Conservation (phyloP, 768 basidiomycete genomes). For the Pluteus cervinus region DNA sequence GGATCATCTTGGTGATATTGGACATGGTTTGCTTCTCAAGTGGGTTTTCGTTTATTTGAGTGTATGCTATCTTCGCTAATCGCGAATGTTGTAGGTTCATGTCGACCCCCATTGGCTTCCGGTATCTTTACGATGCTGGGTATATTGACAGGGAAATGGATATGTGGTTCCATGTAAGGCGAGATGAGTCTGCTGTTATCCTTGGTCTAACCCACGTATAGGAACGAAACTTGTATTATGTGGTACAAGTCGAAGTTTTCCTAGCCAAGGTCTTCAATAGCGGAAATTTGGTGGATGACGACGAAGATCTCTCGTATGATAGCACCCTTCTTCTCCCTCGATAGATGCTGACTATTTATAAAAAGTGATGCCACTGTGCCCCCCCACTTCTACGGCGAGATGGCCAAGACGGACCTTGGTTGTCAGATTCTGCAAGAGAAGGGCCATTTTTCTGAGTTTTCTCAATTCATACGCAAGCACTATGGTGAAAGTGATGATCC, state of each 20-base stretch:
- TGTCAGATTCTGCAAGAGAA: constrained; percentile 88
- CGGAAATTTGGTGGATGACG: constrained; percentile 51
- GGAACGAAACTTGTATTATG: constrained; percentile 93
- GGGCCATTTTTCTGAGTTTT: constrained; percentile 87
- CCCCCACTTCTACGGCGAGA: constrained; percentile 95
- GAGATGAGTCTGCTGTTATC: background rate
- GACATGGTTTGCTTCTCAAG: constrained; percentile 84
- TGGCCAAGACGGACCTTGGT: constrained; percentile 94
- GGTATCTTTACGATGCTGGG: constrained; percentile 83
- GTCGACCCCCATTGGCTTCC: constrained; percentile 89
- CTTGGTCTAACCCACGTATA: constrained; percentile 22
- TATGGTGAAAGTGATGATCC: constrained; percentile 78
- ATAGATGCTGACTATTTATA: constrained; percentile 28
- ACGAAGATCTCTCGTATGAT: constrained; percentile 54
- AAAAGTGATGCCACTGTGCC: constrained; percentile 85
- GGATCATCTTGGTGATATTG: constrained; percentile 92
- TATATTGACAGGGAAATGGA: constrained; percentile 97
- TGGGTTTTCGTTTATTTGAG: too few species aligned
- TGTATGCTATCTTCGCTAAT: too few species aligned
- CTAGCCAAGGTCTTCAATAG: constrained; percentile 72
- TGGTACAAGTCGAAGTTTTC: constrained; percentile 90
- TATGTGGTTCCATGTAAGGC: constrained; percentile 82
- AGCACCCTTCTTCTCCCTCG: background rate
- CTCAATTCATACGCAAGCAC: constrained; percentile 84
- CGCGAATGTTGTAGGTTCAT: constrained; percentile 71